These are phyloP conservation scores for Alternaria rosae DNA, from an alignment of 2,329 filamentous ascomycete species.

Conservation along the genomic window DNA sequence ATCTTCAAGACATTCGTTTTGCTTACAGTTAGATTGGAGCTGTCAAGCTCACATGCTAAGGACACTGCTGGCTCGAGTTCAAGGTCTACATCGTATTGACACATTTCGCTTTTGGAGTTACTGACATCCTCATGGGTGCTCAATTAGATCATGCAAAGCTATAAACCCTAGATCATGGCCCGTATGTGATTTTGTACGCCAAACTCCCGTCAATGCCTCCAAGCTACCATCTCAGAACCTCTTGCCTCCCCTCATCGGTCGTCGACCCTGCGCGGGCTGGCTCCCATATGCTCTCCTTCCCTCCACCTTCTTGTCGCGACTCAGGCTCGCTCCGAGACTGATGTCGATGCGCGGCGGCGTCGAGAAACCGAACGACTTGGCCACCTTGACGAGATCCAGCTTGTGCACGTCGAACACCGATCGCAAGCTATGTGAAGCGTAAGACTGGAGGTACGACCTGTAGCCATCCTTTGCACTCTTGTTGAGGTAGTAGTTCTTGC, in stretches of 20 bases:
- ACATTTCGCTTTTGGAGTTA: neutral
- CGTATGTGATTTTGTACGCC: constrained; percentile 21
- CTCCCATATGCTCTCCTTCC: constrained; percentile 77
- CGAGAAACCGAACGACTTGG: constrained; percentile 82
- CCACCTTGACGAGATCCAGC: constrained; percentile 82
- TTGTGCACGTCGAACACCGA: constrained; percentile 87
- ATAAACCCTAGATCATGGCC: constrained; percentile 2
- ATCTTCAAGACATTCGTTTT: neutral
- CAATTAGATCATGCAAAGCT: constrained; percentile 3
- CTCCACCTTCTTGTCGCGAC: constrained; percentile 70
- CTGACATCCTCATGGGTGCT: neutral
- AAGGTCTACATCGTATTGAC: neutral
- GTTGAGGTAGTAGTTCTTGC: constrained; percentile 92
- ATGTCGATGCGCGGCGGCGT: constrained; percentile 82
- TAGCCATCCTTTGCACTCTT: constrained; percentile 81
- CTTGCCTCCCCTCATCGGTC: constrained; percentile 58
- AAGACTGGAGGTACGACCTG: constrained; percentile 91
- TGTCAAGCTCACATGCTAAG: neutral
- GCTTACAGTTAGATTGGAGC: neutral
- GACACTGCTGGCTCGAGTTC: neutral
- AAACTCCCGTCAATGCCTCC: constrained; percentile 17
- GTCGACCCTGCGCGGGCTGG: constrained; percentile 70
- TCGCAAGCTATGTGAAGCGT: constrained; percentile 83
- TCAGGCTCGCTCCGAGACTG: constrained; percentile 77
- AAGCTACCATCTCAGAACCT: constrained; percentile 21